Evolutionary conservation across 768 basidiomycete genomes (phyloP).

Genomic region (Mycena metata): DNA sequence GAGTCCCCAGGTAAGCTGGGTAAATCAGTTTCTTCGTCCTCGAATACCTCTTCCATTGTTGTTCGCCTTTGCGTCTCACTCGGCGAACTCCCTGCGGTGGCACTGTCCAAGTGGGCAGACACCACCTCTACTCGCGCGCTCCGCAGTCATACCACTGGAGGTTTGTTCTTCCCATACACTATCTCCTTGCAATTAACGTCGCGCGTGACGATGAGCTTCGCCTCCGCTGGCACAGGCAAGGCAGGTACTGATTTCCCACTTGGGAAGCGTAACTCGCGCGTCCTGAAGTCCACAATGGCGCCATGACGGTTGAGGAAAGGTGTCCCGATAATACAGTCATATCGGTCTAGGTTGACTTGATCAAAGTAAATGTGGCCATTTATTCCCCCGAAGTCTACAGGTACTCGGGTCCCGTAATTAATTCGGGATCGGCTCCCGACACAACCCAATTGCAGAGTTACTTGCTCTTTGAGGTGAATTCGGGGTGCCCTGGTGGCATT

Average conservation of each 20-base stretch:
- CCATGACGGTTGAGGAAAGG: neutral
- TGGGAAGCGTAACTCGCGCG: neutral
- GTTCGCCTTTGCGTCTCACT: too few species aligned
- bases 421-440: neutral
- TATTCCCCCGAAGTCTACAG: neutral
- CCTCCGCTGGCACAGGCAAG: neutral
- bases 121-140: neutral
- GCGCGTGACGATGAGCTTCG: neutral
- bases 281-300: neutral
- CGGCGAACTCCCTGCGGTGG: neutral
- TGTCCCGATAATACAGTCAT: neutral
- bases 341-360: neutral
- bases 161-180: too few species aligned
- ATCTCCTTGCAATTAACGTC: neutral
- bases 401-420: neutral
- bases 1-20: too few species aligned
- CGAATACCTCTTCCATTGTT: too few species aligned
- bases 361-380: neutral
- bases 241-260: neutral
- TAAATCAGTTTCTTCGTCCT: too few species aligned
- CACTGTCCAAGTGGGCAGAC: neutral
- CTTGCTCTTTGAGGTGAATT: neutral
- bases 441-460: neutral
- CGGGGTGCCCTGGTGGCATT: neutral
- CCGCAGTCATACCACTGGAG: neutral